These are phyloP conservation scores for Starmerella ratchasimensis DNA, from an alignment of 805 yeast genomes.

Conservation along the genomic window DNA sequence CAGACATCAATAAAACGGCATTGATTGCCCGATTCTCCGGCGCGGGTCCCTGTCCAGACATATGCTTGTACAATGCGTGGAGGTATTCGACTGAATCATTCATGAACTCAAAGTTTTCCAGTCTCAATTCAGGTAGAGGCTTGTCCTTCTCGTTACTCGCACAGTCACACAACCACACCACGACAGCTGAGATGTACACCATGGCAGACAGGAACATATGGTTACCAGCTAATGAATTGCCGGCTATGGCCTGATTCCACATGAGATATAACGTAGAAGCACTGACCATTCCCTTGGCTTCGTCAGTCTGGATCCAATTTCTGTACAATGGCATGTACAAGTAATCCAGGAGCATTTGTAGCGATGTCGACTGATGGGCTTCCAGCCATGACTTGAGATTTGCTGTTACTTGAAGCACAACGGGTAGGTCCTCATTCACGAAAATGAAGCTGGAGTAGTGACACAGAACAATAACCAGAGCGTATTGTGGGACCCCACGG, in stretches of 20 bases:
- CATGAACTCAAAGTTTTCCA: slow-evolving; percentile 18
- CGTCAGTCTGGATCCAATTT: slow-evolving; percentile 23
- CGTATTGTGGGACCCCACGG: slow-evolving; percentile 19
- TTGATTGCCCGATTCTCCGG: slow-evolving; percentile 9
- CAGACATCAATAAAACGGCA: slow-evolving; percentile 16
- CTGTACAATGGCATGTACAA: slow-evolving; percentile 22
- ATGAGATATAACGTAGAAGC: slow-evolving; percentile 21
- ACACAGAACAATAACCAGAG: slow-evolving; percentile 20
- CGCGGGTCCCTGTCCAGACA: slow-evolving; percentile 1
- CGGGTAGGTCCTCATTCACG: slow-evolving; percentile 24
- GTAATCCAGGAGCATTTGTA: slow-evolving; percentile 17
- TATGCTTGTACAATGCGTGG: slow-evolving; percentile 10
- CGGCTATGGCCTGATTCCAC: slow-evolving; percentile 20
- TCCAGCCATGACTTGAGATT: slow-evolving; percentile 20
- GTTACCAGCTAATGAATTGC: slow-evolving; percentile 12
- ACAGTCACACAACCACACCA: slow-evolving; percentile 23
- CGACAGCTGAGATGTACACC: slow-evolving; percentile 22
- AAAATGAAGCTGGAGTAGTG: slow-evolving; percentile 23
- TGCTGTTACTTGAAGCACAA: slow-evolving; percentile 22
- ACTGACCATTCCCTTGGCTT: slow-evolving; percentile 22
- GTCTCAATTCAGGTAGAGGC: slow-evolving; percentile 7
- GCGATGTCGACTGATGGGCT: slow-evolving; percentile 1
- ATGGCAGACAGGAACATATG: slow-evolving; percentile 21
- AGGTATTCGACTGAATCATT: slow-evolving; percentile 20
- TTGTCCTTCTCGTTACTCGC: slow-evolving; percentile 2